Conservation (phyloP, 2,329 filamentous ascomycete genomes). For the Raffaelea arxii region DNA sequence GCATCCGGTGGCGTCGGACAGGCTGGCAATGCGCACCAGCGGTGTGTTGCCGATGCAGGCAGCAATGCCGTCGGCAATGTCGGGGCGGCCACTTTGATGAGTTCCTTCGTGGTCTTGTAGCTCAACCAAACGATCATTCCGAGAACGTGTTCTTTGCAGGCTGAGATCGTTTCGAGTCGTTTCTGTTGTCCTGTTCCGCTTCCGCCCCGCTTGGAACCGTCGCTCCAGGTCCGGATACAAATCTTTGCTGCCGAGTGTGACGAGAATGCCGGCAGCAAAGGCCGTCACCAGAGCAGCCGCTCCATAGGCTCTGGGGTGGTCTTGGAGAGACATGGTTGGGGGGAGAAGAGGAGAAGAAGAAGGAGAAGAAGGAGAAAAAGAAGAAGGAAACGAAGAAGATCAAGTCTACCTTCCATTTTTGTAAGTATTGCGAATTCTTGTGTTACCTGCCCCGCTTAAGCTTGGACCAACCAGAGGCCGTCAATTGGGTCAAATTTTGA, state of each 20-base stretch:
- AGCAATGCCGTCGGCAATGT: constrained; percentile 71
- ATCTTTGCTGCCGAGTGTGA: constrained; percentile 72
- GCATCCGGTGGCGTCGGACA: constrained; percentile 80
- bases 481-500: too few species aligned
- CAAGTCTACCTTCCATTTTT: too few species aligned
- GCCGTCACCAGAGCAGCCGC: constrained; percentile 58
- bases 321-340: constrained; percentile 45
- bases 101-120: constrained; percentile 44
- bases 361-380: too few species aligned
- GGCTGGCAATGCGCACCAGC: constrained; percentile 72
- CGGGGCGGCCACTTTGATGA: constrained; percentile 1
- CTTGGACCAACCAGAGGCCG: too few species aligned
- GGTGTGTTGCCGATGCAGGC: constrained; percentile 91
- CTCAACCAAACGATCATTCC: constrained; percentile 38
- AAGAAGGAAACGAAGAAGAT: too few species aligned
- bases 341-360: too few species aligned
- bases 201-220: constrained; percentile 37
- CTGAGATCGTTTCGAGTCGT: constrained; percentile 4
- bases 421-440: too few species aligned
- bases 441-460: too few species aligned
- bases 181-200: constrained; percentile 9
- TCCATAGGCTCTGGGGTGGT: constrained; percentile 53
- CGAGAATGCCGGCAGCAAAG: constrained; percentile 66
- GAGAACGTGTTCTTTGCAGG: constrained; percentile 7
- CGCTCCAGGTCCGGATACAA: constrained; percentile 65